Evolutionary conservation across 73 alveolate genomes (phyloP).

Genomic region (Tetrahymena borealis): DNA sequence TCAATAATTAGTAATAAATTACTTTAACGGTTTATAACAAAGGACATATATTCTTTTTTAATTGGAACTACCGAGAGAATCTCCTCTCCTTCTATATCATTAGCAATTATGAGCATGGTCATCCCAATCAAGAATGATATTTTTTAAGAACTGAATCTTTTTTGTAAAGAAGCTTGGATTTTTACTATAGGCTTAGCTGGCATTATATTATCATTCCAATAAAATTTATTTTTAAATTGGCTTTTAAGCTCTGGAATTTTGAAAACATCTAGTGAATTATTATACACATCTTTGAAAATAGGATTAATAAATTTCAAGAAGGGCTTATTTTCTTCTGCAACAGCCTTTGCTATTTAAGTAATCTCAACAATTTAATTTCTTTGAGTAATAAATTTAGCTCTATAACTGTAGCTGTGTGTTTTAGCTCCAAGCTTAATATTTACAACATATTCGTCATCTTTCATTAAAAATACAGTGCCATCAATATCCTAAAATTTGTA

Average conservation of each 20-base stretch:
- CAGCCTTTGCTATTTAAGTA: not conserved
- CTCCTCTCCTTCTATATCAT: not conserved
- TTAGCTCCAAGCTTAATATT: not conserved
- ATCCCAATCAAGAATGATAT: not conserved
- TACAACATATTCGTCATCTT: not conserved
- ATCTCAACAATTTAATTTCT: not conserved
- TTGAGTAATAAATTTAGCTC: not conserved
- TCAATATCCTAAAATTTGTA: not conserved
- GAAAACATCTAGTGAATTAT: not conserved
- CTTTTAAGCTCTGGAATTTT: not conserved
- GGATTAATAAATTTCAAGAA: not conserved
- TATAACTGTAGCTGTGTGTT: not conserved
- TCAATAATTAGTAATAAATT: not conserved
- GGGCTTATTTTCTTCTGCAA: not conserved
- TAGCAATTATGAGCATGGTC: not conserved
- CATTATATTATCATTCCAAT: not conserved
- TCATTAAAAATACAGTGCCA: not conserved
- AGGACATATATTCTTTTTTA: not conserved
- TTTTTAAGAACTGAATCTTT: not conserved
- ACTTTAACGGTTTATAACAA: not conserved
- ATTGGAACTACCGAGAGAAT: not conserved
- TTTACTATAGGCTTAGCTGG: not conserved
- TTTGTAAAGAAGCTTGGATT: not conserved
- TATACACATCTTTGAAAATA: not conserved
- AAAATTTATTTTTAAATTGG: not conserved